Percentiles rank a stretch among this genome's conserved stretches.
Conservation (phyloP, 495 filamentous ascomycete genomes). For the Xeromyces bisporus region DNA sequence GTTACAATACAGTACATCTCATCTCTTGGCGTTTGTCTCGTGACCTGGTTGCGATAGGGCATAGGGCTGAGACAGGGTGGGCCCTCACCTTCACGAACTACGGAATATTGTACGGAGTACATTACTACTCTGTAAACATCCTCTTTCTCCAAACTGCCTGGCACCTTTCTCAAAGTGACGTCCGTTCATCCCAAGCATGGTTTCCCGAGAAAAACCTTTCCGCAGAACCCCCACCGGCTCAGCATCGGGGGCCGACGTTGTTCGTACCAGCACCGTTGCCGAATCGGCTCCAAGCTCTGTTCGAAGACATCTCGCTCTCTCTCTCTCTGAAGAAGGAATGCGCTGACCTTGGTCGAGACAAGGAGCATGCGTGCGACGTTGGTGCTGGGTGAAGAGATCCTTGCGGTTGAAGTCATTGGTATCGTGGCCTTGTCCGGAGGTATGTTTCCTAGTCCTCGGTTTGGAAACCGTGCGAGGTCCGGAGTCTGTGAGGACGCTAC, state of each 20-base stretch:
- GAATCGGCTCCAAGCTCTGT: slow-evolving; percentile 27
- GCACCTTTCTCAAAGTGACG: slow-evolving; percentile 50
- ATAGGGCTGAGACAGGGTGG: no score
- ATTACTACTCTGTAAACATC: no score
- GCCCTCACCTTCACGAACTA: no score
- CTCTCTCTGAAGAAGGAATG: slow-evolving; percentile 25
- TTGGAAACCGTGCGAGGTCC: slow-evolving; percentile 5
- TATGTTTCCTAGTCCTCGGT: slow-evolving; percentile 1
- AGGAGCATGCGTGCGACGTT: slow-evolving; percentile 78
- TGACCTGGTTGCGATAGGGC: no score
- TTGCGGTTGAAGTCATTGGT: slow-evolving; percentile 77
- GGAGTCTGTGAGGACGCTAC: no score
- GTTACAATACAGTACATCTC: no score
- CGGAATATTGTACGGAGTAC: no score
- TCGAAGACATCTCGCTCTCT: slow-evolving; percentile 25
- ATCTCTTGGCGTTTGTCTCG: no score
- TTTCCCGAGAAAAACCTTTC: slow-evolving; percentile 37
- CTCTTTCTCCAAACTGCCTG: slow-evolving; percentile 12
- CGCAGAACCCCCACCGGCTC: slow-evolving; percentile 59
- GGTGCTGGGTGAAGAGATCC: slow-evolving; percentile 82
- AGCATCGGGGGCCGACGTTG: slow-evolving; percentile 43
- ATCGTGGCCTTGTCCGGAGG: slow-evolving; percentile 7
- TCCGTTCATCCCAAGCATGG: slow-evolving; percentile 60
- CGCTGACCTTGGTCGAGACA: slow-evolving; percentile 12
- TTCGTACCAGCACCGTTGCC: slow-evolving; percentile 38